These are phyloP conservation scores for Emergomyces africanus DNA, from an alignment of 2,329 filamentous ascomycete species.

Conservation along the genomic window DNA sequence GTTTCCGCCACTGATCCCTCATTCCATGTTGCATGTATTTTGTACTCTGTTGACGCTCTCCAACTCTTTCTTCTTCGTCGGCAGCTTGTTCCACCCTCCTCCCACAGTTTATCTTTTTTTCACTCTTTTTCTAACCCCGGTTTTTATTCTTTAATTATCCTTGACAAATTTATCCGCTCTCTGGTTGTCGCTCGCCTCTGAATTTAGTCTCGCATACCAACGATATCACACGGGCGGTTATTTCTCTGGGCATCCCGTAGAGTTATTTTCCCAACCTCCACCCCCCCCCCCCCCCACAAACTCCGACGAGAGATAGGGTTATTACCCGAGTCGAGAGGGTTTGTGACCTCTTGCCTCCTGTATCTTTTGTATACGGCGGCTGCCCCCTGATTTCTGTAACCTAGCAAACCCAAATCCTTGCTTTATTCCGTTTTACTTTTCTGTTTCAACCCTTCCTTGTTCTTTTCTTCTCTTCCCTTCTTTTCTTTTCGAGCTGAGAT, in stretches of 20 bases:
- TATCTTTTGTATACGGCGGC: neutral
- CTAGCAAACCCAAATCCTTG: neutral
- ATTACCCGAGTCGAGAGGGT: neutral
- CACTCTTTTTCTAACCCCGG: neutral
- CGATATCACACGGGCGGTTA: conserved; percentile 1
- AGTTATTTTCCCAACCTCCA: neutral
- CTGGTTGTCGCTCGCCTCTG: neutral
- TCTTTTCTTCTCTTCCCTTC: neutral
- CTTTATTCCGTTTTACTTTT: neutral
- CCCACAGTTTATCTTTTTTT: neutral
- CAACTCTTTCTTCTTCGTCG: neutral
- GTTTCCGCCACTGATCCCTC: neutral
- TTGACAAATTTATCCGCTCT: neutral
- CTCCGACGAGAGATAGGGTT: neutral
- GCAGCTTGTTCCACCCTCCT: neutral
- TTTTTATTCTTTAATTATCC: neutral
- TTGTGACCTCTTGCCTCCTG: neutral
- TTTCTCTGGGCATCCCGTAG: neutral
- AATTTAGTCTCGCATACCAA: neutral
- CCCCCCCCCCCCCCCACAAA: too few species aligned
- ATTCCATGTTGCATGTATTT: neutral
- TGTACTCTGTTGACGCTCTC: neutral
- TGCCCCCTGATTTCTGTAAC: conserved; percentile 1
- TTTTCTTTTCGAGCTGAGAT: neutral
- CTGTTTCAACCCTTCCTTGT: neutral